These are phyloP conservation scores for Phaeoacremonium minimum DNA, from an alignment of 2,329 filamentous ascomycete genomes.

Conservation along the genomic window DNA sequence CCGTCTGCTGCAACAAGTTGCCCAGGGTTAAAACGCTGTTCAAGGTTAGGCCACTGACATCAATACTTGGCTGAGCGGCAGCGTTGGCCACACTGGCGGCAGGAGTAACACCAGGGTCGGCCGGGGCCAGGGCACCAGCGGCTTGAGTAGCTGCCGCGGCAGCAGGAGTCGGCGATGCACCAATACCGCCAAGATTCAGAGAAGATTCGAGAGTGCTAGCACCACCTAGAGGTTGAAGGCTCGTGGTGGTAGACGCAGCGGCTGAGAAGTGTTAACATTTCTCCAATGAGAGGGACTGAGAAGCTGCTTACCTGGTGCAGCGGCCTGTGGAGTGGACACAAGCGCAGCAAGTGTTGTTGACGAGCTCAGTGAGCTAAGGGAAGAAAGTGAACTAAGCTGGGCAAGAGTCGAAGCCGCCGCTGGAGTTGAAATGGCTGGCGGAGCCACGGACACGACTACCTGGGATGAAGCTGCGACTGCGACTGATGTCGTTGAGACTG, in stretches of 20 bases:
- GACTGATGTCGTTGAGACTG: neutral
- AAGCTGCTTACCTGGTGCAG: too few relatives aligned
- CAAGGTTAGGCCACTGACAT: slow-evolving; percentile 34
- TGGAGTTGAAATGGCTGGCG: slow-evolving; percentile 2
- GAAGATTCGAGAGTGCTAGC: slow-evolving; percentile 17
- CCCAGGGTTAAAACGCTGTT: slow-evolving; percentile 39
- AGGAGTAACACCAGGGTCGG: slow-evolving; percentile 10
- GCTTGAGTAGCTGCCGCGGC: slow-evolving; percentile 14
- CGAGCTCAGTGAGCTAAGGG: neutral
- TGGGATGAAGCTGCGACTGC: neutral
- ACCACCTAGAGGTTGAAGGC: slow-evolving; percentile 1
- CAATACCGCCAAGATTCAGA: slow-evolving; percentile 16
- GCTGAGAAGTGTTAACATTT: slow-evolving; percentile 3
- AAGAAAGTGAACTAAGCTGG: neutral
- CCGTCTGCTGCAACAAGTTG: slow-evolving; percentile 26
- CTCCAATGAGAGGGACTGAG: too few relatives aligned
- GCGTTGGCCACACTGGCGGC: slow-evolving; percentile 14
- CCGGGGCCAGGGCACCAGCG: too few relatives aligned
- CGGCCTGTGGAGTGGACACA: too few relatives aligned
- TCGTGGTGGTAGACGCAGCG: slow-evolving; percentile 3
- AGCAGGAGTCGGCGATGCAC: slow-evolving; percentile 10
- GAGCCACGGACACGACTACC: slow-evolving; percentile 1
- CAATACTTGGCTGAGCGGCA: slow-evolving; percentile 20
- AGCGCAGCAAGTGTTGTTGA: too few relatives aligned
- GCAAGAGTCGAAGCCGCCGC: slow-evolving; percentile 1